phyloP scores from a whole-genome alignment of 306 rosid species.

The Biancaea sappan region DNA sequence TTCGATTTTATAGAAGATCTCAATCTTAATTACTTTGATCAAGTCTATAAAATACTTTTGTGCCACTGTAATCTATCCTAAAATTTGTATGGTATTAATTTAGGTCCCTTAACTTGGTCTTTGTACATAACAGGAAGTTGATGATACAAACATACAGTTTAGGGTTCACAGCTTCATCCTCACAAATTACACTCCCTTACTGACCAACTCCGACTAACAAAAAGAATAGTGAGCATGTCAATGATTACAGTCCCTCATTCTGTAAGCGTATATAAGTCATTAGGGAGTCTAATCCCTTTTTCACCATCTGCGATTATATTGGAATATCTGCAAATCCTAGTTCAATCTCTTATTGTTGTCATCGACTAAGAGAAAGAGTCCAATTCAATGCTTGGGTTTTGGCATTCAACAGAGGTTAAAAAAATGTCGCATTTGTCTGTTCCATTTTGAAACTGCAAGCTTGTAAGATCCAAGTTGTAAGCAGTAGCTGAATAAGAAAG shows the following conservation, averaged over 20 bases:
- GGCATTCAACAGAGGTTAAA: background rate
- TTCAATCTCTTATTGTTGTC: background rate
- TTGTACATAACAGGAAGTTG: background rate
- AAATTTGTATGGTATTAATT: background rate
- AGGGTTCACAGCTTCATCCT: background rate
- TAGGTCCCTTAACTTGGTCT: background rate
- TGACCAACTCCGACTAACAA: background rate
- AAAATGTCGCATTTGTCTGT: background rate
- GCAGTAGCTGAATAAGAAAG: background rate
- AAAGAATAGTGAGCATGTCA: background rate
- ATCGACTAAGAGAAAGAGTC: background rate
- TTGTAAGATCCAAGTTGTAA: background rate
- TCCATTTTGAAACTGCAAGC: background rate
- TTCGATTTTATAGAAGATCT: too few relatives aligned
- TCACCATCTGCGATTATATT: background rate
- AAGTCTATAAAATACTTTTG: background rate
- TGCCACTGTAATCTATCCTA: background rate
- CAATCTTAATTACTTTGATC: too few relatives aligned
- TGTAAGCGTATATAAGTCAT: background rate
- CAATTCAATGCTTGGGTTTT: background rate
- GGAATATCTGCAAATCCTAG: background rate
- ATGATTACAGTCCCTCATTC: too few relatives aligned
- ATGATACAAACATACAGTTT: background rate
- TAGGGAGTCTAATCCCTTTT: background rate
- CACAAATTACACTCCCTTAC: background rate